Conservation (phyloP, 768 basidiomycete species). For the Agrocybe praecox region DNA sequence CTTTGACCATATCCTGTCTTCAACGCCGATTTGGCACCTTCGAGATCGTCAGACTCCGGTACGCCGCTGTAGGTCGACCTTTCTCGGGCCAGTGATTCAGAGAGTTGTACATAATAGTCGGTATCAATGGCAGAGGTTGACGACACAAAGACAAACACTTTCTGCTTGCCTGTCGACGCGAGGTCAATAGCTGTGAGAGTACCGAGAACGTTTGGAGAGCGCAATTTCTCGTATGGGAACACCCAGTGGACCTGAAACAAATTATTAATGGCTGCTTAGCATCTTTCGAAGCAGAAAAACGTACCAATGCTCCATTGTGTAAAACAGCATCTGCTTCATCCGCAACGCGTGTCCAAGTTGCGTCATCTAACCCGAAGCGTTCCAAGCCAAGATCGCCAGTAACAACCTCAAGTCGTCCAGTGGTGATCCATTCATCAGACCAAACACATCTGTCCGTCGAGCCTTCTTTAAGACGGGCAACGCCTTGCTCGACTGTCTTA, state of each 20-base stretch:
- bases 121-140: conserved; percentile 96
- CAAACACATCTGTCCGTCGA: conserved; percentile 84
- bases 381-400: conserved; percentile 81
- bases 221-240: conserved; percentile 93
- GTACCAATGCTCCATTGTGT: conserved; percentile 96
- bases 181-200: conserved; percentile 86
- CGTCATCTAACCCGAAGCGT: conserved; percentile 69
- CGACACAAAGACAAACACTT: conserved; percentile 88
- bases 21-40: conserved; percentile 73
- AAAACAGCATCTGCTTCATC: conserved; percentile 79
- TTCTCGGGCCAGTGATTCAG: conserved; percentile 61
- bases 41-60: conserved; percentile 86
- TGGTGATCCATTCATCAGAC: conserved; percentile 79
- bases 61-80: conserved; percentile 60
- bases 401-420: conserved; percentile 74
- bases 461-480: conserved; percentile 70
- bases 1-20: conserved; percentile 96
- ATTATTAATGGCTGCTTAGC: neutral
- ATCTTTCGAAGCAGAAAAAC: conserved; percentile 27
- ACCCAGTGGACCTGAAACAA: conserved; percentile 91
- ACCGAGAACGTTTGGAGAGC: conserved; percentile 89
- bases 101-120: conserved; percentile 85
- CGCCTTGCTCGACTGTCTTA: conserved; percentile 56
- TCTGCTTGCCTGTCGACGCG: conserved; percentile 72
- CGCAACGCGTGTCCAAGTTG: conserved; percentile 68